phyloP scores from a whole-genome alignment of 805 yeast genomes.

The Nakazawaea pomicola region DNA sequence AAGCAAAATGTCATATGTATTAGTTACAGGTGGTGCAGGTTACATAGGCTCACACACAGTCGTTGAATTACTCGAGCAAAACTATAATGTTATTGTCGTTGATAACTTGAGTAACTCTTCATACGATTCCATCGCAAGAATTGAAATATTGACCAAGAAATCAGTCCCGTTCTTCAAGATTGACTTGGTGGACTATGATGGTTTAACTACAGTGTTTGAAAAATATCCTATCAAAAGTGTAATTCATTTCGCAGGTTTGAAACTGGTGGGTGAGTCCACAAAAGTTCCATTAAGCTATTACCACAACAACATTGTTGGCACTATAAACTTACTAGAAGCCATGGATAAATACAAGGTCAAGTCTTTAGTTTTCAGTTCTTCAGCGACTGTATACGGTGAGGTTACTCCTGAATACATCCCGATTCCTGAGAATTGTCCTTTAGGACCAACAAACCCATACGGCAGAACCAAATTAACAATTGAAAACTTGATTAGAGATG shows the following conservation, averaged over 20 bases:
- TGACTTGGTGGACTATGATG: conserved; percentile 49
- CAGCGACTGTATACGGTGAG: conserved; percentile 84
- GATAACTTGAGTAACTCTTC: conserved; percentile 69
- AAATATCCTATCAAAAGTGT: conserved; percentile 51
- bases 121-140: conserved; percentile 57
- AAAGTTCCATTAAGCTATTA: conserved; percentile 63
- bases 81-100: conserved; percentile 65
- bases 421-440: conserved; percentile 73
- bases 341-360: conserved; percentile 43
- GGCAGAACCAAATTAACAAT: conserved; percentile 67
- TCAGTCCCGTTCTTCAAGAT: conserved; percentile 51
- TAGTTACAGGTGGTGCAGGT: conserved; percentile 86
- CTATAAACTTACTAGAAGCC: conserved; percentile 50
- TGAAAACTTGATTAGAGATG: conserved; percentile 57
- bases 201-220: conserved; percentile 42
- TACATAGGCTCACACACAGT: conserved; percentile 83
- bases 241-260: conserved; percentile 77
- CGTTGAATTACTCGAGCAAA: conserved; percentile 54
- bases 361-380: conserved; percentile 65
- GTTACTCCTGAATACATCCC: conserved; percentile 72
- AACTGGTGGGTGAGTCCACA: conserved; percentile 79
- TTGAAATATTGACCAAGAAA: conserved; percentile 48
- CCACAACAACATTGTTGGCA: conserved; percentile 62
- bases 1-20: conserved; percentile 37
- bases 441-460: conserved; percentile 72